These are phyloP conservation scores for Xylaria sp. DNA, from an alignment of 2,329 filamentous ascomycete genomes.

Conservation along the genomic window DNA sequence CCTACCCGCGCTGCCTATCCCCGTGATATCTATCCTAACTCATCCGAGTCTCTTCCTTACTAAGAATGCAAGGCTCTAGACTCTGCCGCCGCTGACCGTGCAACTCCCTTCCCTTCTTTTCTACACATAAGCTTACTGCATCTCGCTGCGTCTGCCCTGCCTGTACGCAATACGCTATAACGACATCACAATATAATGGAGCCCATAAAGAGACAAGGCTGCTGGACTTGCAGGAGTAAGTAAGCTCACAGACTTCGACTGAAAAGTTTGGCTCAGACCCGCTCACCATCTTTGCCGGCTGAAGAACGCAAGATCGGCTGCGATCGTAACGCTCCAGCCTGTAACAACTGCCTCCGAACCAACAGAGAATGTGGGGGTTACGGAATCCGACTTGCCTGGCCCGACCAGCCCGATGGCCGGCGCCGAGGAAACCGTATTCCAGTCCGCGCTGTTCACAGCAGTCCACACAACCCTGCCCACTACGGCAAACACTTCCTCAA, in stretches of 20 bases:
- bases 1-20: not conserved
- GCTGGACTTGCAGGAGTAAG: conserved; percentile 43
- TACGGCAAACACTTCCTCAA: conserved; percentile 38
- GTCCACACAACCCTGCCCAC: conserved; percentile 26
- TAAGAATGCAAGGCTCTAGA: conserved; percentile 30
- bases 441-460: conserved; percentile 30
- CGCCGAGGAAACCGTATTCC: conserved; percentile 31
- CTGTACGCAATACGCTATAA: not conserved
- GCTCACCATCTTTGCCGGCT: conserved; percentile 17
- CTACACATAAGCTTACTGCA: conserved; percentile 19
- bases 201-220: conserved; percentile 34
- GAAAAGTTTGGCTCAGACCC: conserved; percentile 3
- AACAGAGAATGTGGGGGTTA: conserved; percentile 41
- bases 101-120: conserved; percentile 18
- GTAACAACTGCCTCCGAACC: conserved; percentile 40
- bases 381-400: conserved; percentile 43
- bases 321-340: conserved; percentile 39
- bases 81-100: conserved; percentile 20
- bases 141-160: conserved; percentile 5
- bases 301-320: conserved; percentile 45
- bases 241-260: conserved; percentile 24
- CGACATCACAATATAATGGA: conserved; percentile 24
- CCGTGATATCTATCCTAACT: conserved; percentile 20
- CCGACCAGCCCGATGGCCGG: conserved; percentile 42
- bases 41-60: conserved; percentile 19